These are phyloP conservation scores for Stemphylium beticola DNA, from an alignment of 2,329 filamentous ascomycete genomes.

Conservation along the genomic window DNA sequence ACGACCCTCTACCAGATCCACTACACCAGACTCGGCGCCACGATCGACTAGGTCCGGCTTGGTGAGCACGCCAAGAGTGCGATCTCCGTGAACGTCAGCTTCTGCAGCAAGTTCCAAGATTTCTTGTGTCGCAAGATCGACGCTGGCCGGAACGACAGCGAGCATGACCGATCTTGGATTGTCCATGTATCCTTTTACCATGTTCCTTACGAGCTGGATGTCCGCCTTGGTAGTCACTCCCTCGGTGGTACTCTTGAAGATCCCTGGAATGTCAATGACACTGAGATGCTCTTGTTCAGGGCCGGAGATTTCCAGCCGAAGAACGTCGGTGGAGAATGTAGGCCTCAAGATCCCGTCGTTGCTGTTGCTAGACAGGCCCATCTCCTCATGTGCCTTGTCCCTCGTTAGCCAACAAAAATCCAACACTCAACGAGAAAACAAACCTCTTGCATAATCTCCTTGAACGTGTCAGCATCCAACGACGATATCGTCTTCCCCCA, in stretches of 20 bases:
- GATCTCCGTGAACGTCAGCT: conserved; percentile 36
- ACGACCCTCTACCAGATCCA: conserved; percentile 1
- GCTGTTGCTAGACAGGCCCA: background rate
- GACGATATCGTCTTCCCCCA: background rate
- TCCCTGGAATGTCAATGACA: conserved; percentile 53
- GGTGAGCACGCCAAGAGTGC: conserved; percentile 46
- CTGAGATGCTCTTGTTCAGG: conserved; percentile 50
- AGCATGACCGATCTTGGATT: conserved; percentile 23
- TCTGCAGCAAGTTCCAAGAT: conserved; percentile 51
- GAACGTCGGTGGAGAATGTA: conserved; percentile 47
- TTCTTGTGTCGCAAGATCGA: conserved; percentile 55
- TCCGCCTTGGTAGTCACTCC: conserved; percentile 25
- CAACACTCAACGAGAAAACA: background rate
- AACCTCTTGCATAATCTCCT: background rate
- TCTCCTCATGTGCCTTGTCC: background rate
- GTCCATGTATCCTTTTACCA: conserved; percentile 21
- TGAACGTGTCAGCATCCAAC: background rate
- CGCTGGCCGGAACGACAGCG: conserved; percentile 24
- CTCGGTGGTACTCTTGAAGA: conserved; percentile 39
- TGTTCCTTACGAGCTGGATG: conserved; percentile 13
- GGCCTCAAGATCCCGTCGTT: background rate
- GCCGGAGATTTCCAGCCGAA: conserved; percentile 50
- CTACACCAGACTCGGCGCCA: conserved; percentile 27
- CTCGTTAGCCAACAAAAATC: background rate
- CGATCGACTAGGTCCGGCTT: conserved; percentile 44